Percentiles rank a stretch among this genome's conserved stretches.
Evolutionary conservation across 495 filamentous ascomycete species (phyloP).

Genomic region (Aspergillus homomorphus): DNA sequence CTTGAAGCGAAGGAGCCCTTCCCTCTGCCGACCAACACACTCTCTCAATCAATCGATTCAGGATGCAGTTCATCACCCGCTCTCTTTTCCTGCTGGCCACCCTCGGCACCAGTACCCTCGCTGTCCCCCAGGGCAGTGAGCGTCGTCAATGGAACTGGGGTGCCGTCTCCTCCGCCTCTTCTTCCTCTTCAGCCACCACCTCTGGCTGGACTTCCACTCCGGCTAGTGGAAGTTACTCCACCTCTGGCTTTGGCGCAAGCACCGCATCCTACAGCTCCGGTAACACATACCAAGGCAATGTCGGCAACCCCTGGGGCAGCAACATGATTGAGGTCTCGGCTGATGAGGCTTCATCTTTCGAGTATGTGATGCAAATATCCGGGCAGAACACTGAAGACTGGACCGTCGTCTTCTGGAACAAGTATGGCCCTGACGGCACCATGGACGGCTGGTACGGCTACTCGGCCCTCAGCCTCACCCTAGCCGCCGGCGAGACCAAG

Average conservation of each 20-base stretch:
- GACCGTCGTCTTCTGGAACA: constrained; percentile 54
- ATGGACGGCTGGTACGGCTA: constrained; percentile 46
- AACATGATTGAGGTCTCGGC: constrained; percentile 48
- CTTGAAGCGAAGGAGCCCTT: neutral
- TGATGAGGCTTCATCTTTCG: constrained; percentile 32
- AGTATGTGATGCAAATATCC: constrained; percentile 48
- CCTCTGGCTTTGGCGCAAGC: constrained; percentile 20
- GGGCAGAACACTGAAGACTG: constrained; percentile 33
- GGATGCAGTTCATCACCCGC: neutral
- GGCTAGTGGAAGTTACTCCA: constrained; percentile 20
- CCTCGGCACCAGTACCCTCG: neutral
- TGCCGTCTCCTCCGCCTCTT: neutral
- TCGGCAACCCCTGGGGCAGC: constrained; percentile 51
- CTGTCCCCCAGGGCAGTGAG: neutral
- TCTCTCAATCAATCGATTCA: neutral
- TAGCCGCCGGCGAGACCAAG: constrained; percentile 40
- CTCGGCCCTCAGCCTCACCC: constrained; percentile 40
- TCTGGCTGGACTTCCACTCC: constrained; percentile 31
- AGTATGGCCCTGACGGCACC: constrained; percentile 41
- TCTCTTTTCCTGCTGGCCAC: neutral
- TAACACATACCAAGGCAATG: constrained; percentile 43
- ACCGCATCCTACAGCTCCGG: constrained; percentile 20
- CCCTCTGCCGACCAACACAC: neutral
- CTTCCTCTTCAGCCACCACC: constrained; percentile 3
- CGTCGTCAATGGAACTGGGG: neutral